phyloP scores from a whole-genome alignment of 116 monocot genomes.

The Trichopus zeylanicus region DNA sequence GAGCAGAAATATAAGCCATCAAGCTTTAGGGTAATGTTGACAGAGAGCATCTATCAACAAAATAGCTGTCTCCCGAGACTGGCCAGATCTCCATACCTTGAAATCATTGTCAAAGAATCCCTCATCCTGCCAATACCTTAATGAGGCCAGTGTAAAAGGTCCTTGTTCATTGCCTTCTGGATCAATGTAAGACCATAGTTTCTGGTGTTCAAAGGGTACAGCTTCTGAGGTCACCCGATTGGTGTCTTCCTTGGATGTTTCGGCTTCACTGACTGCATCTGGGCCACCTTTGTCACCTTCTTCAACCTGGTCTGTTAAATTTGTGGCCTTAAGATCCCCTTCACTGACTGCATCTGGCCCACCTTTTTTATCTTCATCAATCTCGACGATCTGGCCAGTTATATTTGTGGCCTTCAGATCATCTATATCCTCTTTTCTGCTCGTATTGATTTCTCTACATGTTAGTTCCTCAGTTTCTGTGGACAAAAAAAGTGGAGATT shows the following conservation, averaged over 20 bases:
- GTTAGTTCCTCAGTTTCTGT: background rate
- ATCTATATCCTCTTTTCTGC: background rate
- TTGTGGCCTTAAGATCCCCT: background rate
- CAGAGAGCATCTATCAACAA: conserved; percentile 21
- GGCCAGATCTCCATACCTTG: conserved; percentile 43
- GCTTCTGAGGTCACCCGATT: background rate
- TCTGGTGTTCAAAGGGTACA: background rate
- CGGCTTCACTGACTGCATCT: too few relatives aligned
- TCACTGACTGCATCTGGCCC: background rate
- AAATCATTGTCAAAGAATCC: conserved; percentile 50
- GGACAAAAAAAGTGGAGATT: background rate
- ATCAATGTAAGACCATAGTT: conserved; percentile 51
- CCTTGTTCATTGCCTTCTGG: conserved; percentile 39
- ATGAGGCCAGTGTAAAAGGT: conserved; percentile 31
- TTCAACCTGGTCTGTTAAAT: conserved; percentile 1
- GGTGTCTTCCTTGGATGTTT: background rate
- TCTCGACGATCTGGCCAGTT: conserved; percentile 5
- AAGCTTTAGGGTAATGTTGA: background rate
- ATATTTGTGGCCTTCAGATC: background rate
- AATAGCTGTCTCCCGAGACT: conserved; percentile 23
- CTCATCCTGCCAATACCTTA: conserved; percentile 25
- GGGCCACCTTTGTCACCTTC: conserved; percentile 9
- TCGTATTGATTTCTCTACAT: background rate
- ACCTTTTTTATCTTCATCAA: conserved; percentile 15
- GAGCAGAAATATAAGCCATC: too few relatives aligned